Base-by-base conservation (phyloP, 2,329 filamentous ascomycete species). In the Stagonosporopsis chrysanthemi region DNA sequence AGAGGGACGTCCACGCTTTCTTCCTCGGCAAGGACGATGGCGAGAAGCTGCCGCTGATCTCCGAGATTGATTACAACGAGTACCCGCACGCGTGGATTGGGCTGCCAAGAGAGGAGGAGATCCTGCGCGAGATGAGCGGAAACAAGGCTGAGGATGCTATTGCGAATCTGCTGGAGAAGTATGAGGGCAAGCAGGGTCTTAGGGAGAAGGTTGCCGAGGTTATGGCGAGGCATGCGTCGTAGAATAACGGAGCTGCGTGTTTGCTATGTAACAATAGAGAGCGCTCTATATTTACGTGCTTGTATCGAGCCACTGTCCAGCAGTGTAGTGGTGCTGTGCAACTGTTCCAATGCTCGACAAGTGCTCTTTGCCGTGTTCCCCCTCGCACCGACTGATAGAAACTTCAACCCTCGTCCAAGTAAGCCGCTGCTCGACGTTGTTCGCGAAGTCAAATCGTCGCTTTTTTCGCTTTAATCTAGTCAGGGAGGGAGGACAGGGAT, bases 31-130 rank as follows among this genome's bases (percentile, higher is more conserved):
- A 57, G 12, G 15, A 59, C 3, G 44, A 39, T 6, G 60, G 45
- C 15, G 51, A 47, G n/a, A 75, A 79, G 50, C 78, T 97, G 41
- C 63, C 81, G 42, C 81, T 97, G 50, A 80, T 93, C 56, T 87
- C 81, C 56, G 82, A 80, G 12, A 63, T 58, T 6, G 84, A 90
- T 65, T 98, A 89, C 78, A 74, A 71, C 5, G 80, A 88, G 56
- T 97, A 97, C 76, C 94, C 93, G 1, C 86, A 91, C 75, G 76
- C 78, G 12, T 79, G 78, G 67, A 86, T 92, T 28, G 89, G 88
- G 5, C 80, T 97, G 58, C 95, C 94, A 5, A 83, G 81, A 2
- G 93, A 98, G 78, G 61, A 67, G 36, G 84, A 90, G 43, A 84
- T 88, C 49, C 67, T 82, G 68, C 60, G 71, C 15, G 76, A 79